These are phyloP conservation scores for Willaertia magna DNA, from an alignment of 208 protist species.

Conservation along the genomic window DNA sequence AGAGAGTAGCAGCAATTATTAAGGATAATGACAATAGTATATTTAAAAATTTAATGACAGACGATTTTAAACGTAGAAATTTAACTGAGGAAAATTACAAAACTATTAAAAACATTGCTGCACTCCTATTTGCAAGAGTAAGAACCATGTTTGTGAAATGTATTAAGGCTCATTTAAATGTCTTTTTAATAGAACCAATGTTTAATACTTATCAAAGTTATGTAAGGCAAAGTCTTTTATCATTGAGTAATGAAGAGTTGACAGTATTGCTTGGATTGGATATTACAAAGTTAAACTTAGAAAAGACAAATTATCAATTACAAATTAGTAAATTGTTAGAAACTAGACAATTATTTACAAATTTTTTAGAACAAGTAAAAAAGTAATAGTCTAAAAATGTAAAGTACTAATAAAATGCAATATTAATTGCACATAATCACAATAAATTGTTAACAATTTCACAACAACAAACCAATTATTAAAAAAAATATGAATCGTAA, in stretches of 20 bases:
- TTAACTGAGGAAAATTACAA: conserved; percentile 29
- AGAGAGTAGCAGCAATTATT: conserved; percentile 30
- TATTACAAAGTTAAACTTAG: background rate
- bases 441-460: no score
- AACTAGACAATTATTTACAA: background rate
- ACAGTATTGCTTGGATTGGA: background rate
- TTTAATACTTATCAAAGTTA: background rate
- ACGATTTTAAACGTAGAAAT: conserved; percentile 6
- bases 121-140: conserved; percentile 32
- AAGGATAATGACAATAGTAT: conserved; percentile 11
- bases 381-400: no score
- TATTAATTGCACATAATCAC: no score
- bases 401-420: no score
- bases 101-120: conserved; percentile 28
- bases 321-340: background rate
- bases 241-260: background rate
- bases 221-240: background rate
- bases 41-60: background rate
- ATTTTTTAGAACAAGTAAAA: background rate
- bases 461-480: no score
- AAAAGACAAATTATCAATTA: background rate
- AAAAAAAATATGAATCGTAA: no score
- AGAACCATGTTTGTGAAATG: conserved; percentile 41
- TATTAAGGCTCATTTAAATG: conserved; percentile 39
- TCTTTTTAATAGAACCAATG: conserved; percentile 43